These are phyloP conservation scores for Rhodamnia rubescens DNA, from an alignment of 345 rosid genomes.

Conservation along the genomic window DNA sequence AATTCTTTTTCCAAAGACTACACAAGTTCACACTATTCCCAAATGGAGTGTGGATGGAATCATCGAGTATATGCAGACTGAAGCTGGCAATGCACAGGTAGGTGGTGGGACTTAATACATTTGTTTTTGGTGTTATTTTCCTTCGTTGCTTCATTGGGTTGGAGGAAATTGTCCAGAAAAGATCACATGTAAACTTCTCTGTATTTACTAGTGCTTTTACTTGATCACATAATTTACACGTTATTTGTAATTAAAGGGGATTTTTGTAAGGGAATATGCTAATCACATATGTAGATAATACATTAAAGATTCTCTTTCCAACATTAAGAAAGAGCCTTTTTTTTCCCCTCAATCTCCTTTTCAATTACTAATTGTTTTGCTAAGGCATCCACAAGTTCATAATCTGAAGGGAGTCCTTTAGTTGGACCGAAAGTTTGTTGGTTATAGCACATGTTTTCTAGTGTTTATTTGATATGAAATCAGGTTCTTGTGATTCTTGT, in stretches of 20 bases:
- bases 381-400: neutral
- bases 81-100: slow-evolving; percentile 36
- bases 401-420: neutral
- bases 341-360: neutral
- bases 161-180: neutral
- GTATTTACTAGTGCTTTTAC: neutral
- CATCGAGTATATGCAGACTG: slow-evolving; percentile 46
- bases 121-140: neutral
- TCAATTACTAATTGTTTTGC: neutral
- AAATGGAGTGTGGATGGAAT: slow-evolving; percentile 81
- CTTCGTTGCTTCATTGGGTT: neutral
- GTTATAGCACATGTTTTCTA: neutral
- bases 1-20: slow-evolving; percentile 59
- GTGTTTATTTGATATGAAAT: neutral
- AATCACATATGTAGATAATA: neutral
- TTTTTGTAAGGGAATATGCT: neutral
- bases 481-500: neutral
- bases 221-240: neutral
- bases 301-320: neutral
- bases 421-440: neutral
- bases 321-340: neutral
- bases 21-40: slow-evolving; percentile 33
- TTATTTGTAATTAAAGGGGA: neutral
- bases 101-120: slow-evolving; percentile 4
- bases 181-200: neutral